phyloP scores from a whole-genome alignment of 129 eudicot species.

The Artemisia tridentata region DNA sequence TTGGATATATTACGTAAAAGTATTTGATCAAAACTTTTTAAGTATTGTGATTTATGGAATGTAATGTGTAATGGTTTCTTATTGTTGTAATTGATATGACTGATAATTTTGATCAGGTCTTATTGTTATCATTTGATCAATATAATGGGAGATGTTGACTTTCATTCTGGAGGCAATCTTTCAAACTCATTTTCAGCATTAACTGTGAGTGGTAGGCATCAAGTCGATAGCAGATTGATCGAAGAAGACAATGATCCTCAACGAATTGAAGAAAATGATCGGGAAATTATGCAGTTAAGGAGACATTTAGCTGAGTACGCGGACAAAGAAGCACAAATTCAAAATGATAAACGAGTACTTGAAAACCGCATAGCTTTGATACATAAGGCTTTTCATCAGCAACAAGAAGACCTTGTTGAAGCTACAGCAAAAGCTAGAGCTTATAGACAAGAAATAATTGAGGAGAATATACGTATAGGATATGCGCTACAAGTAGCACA shows the following conservation, averaged over 20 bases:
- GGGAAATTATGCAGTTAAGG: slow-evolving; percentile 56
- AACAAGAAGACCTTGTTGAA: slow-evolving; percentile 73
- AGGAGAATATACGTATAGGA: slow-evolving; percentile 79
- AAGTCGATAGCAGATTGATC: background rate
- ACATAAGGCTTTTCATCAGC: slow-evolving; percentile 86
- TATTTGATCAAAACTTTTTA: background rate
- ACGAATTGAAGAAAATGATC: slow-evolving; percentile 58
- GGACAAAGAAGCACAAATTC: slow-evolving; percentile 61
- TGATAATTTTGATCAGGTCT: slow-evolving; percentile 1
- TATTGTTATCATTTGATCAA: slow-evolving; percentile 5
- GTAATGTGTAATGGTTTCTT: too few species aligned
- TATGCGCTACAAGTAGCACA: slow-evolving; percentile 75
- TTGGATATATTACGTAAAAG: too few species aligned
- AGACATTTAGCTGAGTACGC: slow-evolving; percentile 73
- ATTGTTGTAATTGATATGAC: slow-evolving; percentile 10
- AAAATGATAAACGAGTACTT: slow-evolving; percentile 60
- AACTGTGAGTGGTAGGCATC: slow-evolving; percentile 26
- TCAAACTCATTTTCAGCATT: slow-evolving; percentile 33
- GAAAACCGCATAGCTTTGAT: slow-evolving; percentile 77
- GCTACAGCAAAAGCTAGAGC: slow-evolving; percentile 84
- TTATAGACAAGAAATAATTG: slow-evolving; percentile 83
- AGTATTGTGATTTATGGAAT: background rate
- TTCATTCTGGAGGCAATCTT: slow-evolving; percentile 15
- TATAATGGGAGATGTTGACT: slow-evolving; percentile 17
- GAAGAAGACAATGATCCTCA: slow-evolving; percentile 35